Conservation (phyloP, 2,329 filamentous ascomycete species). For the Neofusicoccum ribis region DNA sequence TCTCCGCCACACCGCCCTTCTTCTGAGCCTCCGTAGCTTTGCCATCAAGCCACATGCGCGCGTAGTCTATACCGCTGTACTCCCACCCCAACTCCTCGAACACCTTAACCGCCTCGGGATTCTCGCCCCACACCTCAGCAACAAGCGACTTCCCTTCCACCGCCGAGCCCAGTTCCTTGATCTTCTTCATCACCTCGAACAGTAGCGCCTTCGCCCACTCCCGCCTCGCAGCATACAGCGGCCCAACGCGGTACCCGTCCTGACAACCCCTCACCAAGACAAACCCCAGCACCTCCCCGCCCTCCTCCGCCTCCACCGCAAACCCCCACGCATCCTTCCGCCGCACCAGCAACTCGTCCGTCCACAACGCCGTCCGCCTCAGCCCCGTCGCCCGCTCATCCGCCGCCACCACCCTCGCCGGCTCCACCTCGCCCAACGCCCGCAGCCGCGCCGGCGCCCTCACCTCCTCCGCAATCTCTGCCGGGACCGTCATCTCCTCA, state of each 20-base stretch:
- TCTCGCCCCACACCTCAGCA: slow-evolving; percentile 38
- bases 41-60: slow-evolving; percentile 41
- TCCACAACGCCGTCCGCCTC: slow-evolving; percentile 33
- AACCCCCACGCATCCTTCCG: slow-evolving; percentile 33
- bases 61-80: slow-evolving; percentile 32
- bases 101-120: slow-evolving; percentile 29
- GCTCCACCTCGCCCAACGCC: slow-evolving; percentile 26
- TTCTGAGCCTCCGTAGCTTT: slow-evolving; percentile 33
- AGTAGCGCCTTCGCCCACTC: slow-evolving; percentile 30
- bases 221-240: slow-evolving; percentile 35
- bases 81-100: slow-evolving; percentile 38
- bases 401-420: slow-evolving; percentile 25
- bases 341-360: slow-evolving; percentile 28
- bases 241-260: slow-evolving; percentile 36
- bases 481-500: background rate
- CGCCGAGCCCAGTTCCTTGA: slow-evolving; percentile 9
- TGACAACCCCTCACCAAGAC: slow-evolving; percentile 34
- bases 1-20: slow-evolving; percentile 31
- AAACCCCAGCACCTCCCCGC: background rate
- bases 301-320: slow-evolving; percentile 26
- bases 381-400: slow-evolving; percentile 36
- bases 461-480: slow-evolving; percentile 1
- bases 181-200: slow-evolving; percentile 28
- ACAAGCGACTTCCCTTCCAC: slow-evolving; percentile 21
- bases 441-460: slow-evolving; percentile 20